Evolutionary conservation across 345 rosid species (phyloP).

Genomic region (Citrus australasica): DNA sequence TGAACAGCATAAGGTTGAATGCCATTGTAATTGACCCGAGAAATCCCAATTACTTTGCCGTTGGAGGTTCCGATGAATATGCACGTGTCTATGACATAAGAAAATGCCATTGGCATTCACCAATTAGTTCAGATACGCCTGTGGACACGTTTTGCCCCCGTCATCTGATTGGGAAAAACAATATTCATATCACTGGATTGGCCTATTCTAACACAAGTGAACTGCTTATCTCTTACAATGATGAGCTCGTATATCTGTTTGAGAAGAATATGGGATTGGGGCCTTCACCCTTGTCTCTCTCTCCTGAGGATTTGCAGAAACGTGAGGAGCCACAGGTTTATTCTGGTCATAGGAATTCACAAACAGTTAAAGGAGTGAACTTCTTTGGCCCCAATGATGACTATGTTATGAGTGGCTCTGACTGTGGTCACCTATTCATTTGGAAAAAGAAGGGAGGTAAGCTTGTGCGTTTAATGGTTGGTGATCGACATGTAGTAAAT

Average conservation of each 20-base stretch:
- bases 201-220: slow-evolving; percentile 52
- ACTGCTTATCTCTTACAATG: slow-evolving; percentile 58
- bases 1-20: slow-evolving; percentile 38
- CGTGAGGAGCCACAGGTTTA: slow-evolving; percentile 46
- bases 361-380: slow-evolving; percentile 58
- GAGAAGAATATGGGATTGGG: slow-evolving; percentile 51
- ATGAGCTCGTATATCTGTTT: slow-evolving; percentile 54
- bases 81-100: slow-evolving; percentile 54
- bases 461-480: slow-evolving; percentile 51
- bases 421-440: slow-evolving; percentile 60
- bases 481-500: slow-evolving; percentile 54
- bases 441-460: slow-evolving; percentile 59
- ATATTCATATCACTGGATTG: slow-evolving; percentile 52
- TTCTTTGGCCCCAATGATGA: slow-evolving; percentile 66
- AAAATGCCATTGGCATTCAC: slow-evolving; percentile 38
- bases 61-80: slow-evolving; percentile 66
- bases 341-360: slow-evolving; percentile 52
- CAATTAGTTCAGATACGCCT: slow-evolving; percentile 36
- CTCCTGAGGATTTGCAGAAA: slow-evolving; percentile 29
- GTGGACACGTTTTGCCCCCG: slow-evolving; percentile 49
- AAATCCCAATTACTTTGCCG: slow-evolving; percentile 47
- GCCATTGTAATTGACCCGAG: slow-evolving; percentile 53
- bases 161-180: slow-evolving; percentile 32
- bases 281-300: slow-evolving; percentile 31
- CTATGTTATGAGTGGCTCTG: slow-evolving; percentile 59